Evolutionary conservation across 2,329 filamentous ascomycete genomes (phyloP).

Genomic region (Penicillium rolfsii): DNA sequence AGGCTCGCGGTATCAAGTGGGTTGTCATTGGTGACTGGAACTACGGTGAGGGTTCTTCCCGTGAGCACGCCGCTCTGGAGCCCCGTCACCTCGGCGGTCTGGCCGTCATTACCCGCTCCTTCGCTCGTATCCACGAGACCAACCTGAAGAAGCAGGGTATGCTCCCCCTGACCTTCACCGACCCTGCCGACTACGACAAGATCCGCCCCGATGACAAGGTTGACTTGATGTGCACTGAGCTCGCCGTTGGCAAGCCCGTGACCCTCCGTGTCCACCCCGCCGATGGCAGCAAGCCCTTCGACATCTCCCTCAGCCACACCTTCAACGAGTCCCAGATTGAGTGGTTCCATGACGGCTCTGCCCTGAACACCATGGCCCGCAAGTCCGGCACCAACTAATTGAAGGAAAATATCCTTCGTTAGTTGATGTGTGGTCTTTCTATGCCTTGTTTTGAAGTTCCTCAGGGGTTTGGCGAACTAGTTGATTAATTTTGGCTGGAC

Average conservation of each 20-base stretch:
- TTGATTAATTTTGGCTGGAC: background rate
- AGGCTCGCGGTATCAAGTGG: conserved; percentile 94
- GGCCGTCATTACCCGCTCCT: conserved; percentile 92
- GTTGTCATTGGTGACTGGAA: conserved; percentile 99
- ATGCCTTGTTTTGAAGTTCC: background rate
- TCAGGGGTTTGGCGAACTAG: background rate
- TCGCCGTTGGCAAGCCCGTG: conserved; percentile 89
- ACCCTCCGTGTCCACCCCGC: conserved; percentile 91
- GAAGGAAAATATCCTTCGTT: background rate
- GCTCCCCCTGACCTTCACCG: conserved; percentile 93
- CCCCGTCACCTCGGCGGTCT: conserved; percentile 95
- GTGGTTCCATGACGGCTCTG: conserved; percentile 98
- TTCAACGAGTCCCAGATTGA: conserved; percentile 98
- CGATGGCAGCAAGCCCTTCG: conserved; percentile 72
- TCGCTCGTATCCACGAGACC: conserved; percentile 99
- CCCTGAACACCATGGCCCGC: conserved; percentile 98
- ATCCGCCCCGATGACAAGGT: conserved; percentile 91
- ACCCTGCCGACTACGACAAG: conserved; percentile 97
- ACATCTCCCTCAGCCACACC: conserved; percentile 85
- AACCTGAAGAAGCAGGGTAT: conserved; percentile 99
- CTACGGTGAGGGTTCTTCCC: conserved; percentile 96
- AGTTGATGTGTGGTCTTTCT: background rate
- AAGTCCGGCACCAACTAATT: conserved; percentile 42
- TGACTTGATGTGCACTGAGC: conserved; percentile 83
- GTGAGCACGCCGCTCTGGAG: conserved; percentile 98